These are phyloP conservation scores for Globisporangium echinulatum DNA, from an alignment of 352 stramenopile genomes.

Conservation along the genomic window DNA sequence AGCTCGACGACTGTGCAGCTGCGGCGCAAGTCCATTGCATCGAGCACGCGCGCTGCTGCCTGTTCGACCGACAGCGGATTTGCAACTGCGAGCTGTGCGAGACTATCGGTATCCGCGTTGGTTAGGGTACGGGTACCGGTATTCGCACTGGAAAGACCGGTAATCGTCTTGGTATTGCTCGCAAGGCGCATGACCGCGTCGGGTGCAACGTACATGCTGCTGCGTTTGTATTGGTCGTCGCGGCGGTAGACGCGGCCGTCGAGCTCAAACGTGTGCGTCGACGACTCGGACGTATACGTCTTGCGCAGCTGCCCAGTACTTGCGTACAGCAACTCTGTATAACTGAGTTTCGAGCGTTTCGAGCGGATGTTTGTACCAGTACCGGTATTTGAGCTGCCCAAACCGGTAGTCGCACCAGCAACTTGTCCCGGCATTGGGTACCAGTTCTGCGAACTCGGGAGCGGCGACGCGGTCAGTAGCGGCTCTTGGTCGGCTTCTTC, in stretches of 20 bases:
- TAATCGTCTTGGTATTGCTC: not conserved
- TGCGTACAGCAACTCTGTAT: constrained; percentile 73
- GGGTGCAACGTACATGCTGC: constrained; percentile 74
- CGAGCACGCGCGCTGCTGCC: constrained; percentile 39
- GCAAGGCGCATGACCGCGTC: constrained; percentile 19
- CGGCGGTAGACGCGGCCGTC: constrained; percentile 59
- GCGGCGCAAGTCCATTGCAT: constrained; percentile 51
- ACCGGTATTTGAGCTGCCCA: too few relatives aligned
- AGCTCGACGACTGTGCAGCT: constrained; percentile 53
- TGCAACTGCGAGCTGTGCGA: not conserved
- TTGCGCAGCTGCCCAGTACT: constrained; percentile 78
- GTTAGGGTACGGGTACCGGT: too few relatives aligned
- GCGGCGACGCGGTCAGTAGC: constrained; percentile 26
- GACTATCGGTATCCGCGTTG: not conserved
- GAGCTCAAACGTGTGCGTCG: constrained; percentile 72
- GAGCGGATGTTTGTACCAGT: constrained; percentile 14
- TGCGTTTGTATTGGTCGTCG: constrained; percentile 77
- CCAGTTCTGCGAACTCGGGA: constrained; percentile 51
- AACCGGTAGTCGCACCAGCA: not conserved
- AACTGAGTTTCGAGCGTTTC: constrained; percentile 73
- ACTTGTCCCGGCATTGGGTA: constrained; percentile 48
- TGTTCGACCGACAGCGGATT: constrained; percentile 29
- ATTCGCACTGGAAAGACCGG: too few relatives aligned
- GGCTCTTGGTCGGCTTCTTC: constrained; percentile 79
- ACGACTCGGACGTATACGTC: constrained; percentile 75